Base-by-base conservation (phyloP, 495 filamentous ascomycete genomes). In the Hypoxylon intermedium region DNA sequence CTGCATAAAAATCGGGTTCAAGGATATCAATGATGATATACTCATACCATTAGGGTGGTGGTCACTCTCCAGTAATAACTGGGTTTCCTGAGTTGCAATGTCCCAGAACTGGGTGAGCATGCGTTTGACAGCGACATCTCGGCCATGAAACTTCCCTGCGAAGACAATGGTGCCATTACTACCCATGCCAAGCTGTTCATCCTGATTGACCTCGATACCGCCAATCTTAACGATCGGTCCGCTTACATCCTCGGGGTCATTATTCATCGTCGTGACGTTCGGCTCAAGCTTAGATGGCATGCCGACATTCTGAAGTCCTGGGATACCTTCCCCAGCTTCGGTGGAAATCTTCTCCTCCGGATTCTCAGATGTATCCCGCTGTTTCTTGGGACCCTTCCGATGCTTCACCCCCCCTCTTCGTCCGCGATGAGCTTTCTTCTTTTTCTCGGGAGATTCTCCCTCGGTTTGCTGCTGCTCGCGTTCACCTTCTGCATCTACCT, bases 71-170 rank as follows among this genome's bases (percentile, higher is more conserved):
- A 94, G 85, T 26, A 98, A 75, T 12, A 97, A 75, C 37, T 89
- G 87, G 1, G 96, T 93, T 69, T 98, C 94, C 57, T 97, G 93
- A 16, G 89, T 89, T 9, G 95, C 95, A 63, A 98, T 92, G 50
- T 97, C 94, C 72, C 89, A 96, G 70, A 96, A 96, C 55, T 94
- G 88, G 33, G 91, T 88, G 43, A 97, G 79, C 92, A 98, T 98
- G 18, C 94, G 85, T 77, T 98, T 98, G 26, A 98, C 92, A 1
- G 94, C 94, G 15, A 98, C 95, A 38, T 91, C 89, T 60, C 92
- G 88, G 16, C 93, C 92, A 67, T 96, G 91, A 67, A 92, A 96
- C 18, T 82, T 86, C n/a, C 91, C 91, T 12, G 85, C 83, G 69
- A 90, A 93, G 6, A 96, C 91, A 36, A 92, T 84, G 12, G 91